Evolutionary conservation across 306 rosid genomes (phyloP).

Genomic region (Arachis hypogaea): DNA sequence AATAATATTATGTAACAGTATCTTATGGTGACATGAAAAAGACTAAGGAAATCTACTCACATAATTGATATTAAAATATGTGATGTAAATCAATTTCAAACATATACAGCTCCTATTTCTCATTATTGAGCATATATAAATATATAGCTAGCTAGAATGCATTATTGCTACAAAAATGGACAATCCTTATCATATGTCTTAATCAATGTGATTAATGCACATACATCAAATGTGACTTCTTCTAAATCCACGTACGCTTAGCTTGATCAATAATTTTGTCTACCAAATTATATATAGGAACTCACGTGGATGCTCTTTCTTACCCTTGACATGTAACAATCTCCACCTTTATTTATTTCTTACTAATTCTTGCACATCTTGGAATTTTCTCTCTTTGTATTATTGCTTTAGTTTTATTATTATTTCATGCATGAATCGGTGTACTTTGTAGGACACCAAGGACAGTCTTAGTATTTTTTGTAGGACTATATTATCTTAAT

Average conservation of each 20-base stretch:
- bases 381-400: slow-evolving; percentile 30
- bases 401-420: slow-evolving; percentile 28
- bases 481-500: slow-evolving; percentile 23
- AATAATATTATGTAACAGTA: not conserved
- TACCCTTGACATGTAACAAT: slow-evolving; percentile 7
- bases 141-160: not conserved
- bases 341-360: slow-evolving; percentile 17
- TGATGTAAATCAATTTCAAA: slow-evolving; percentile 33
- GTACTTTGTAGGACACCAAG: slow-evolving; percentile 40
- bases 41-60: too few species aligned
- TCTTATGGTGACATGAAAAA: not conserved
- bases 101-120: slow-evolving; percentile 30
- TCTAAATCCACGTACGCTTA: slow-evolving; percentile 18
- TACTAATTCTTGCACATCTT: slow-evolving; percentile 11
- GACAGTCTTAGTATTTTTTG: slow-evolving; percentile 6
- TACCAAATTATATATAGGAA: slow-evolving; percentile 3
- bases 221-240: slow-evolving; percentile 31
- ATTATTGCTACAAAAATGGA: slow-evolving; percentile 38
- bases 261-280: slow-evolving; percentile 42
- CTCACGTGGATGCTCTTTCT: slow-evolving; percentile 38
- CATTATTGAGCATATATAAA: slow-evolving; percentile 35
- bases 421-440: slow-evolving; percentile 27
- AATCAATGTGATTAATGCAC: slow-evolving; percentile 34
- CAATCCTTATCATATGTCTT: slow-evolving; percentile 31
- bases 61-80: slow-evolving; percentile 24